Base-by-base conservation (phyloP, 495 filamentous ascomycete genomes). In the Daldinia vernicosa region DNA sequence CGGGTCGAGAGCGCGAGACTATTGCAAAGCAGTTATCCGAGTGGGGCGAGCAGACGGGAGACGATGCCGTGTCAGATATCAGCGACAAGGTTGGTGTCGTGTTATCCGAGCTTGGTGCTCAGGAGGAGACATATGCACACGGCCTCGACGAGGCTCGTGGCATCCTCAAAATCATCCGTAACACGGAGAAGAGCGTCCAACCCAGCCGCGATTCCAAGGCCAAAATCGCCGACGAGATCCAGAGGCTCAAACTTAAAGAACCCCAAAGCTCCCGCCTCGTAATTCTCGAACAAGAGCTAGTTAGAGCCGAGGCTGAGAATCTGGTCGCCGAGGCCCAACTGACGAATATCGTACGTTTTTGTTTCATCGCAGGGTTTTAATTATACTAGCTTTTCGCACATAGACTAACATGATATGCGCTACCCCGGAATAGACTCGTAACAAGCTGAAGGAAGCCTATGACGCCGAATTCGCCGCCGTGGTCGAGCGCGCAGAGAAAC, bases 241-340 rank as follows among this genome's bases (percentile, higher is more conserved):
- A 89, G 65, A 91, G 89, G 80, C 82, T 97, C 64, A 97, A 93
- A 83, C 86, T 89, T 71, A 97, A 95, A 81, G 95, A 98, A 75
- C 94, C 95, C 1, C 83, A 87, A 64, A 93, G 88, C 71, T 80
- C 90, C 0, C 89, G 88, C 75, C 81, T 98, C 51, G 87, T 91
- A 26, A 90, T 88, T 28, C 84, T 98, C 45, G 95, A 99, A 85
- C 95, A 98, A 83, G 95, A 99, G 84, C 87, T 99, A 51, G 94
- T 98, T 6, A 84, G 95, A 67, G 93, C 93, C 15, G 96, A 98
- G 84, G 95, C 95, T 6, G 94, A 98, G 84, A 94, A 91, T 67
- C 78, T 98, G 61, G 95, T 99, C 71, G 96, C 95, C 3, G 96
- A 99, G 80, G 96, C 96, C 22, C 95, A 99, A 81, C 84, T 99